Conservation (phyloP, 371 early-diverging fungal species). For the Conidiobolus incongruus region DNA sequence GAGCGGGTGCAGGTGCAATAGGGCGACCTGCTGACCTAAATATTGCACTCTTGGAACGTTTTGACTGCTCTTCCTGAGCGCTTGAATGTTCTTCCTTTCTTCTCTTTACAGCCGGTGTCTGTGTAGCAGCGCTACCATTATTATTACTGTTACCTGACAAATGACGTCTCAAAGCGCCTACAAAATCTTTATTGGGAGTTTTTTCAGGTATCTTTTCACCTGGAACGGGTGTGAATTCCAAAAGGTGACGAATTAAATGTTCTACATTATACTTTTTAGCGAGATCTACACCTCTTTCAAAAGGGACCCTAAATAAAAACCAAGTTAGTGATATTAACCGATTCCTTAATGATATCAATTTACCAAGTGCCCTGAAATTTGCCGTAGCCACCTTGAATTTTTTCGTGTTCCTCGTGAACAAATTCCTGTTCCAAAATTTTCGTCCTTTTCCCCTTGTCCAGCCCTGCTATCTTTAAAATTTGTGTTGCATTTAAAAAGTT, state of each 20-base stretch:
- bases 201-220: conserved; percentile 5
- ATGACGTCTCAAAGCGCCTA: conserved; percentile 2
- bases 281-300: conserved; percentile 39
- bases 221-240: conserved; percentile 31
- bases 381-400: conserved; percentile 95
- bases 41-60: neutral
- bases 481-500: conserved; percentile 90
- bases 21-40: neutral
- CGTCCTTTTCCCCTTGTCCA: conserved; percentile 80
- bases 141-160: neutral
- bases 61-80: neutral
- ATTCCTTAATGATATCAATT: conserved; percentile 5
- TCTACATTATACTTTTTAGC: conserved; percentile 46
- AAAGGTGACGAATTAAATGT: conserved; percentile 24
- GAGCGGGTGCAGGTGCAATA: no score
- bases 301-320: no score
- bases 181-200: conserved; percentile 8
- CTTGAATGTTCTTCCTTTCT: neutral
- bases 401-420: conserved; percentile 64
- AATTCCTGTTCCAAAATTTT: conserved; percentile 83
- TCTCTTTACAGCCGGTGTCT: neutral
- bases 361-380: conserved; percentile 91
- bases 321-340: neutral
- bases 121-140: neutral
- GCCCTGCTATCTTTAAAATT: conserved; percentile 86